Evolutionary conservation across 2,329 filamentous ascomycete genomes (phyloP).

Genomic region (Xenoacremonium recifei): DNA sequence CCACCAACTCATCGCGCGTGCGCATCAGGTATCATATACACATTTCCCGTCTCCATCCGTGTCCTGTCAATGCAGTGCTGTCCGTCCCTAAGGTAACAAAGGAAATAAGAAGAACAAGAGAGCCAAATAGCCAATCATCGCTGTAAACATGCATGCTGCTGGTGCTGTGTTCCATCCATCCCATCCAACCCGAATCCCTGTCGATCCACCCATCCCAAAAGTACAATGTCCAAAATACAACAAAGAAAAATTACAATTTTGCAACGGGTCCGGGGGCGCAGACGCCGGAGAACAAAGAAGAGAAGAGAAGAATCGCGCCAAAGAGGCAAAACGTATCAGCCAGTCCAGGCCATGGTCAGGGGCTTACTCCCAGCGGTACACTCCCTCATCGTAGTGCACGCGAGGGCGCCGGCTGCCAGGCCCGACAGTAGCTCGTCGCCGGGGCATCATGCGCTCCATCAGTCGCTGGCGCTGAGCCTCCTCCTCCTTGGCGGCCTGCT

Average conservation of each 20-base stretch:
- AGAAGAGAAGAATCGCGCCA: too few species aligned
- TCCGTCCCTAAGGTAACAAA: too few species aligned
- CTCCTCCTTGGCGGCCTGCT: slow-evolving; percentile 32
- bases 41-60: not conserved
- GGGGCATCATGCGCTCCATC: slow-evolving; percentile 39
- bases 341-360: too few species aligned
- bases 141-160: not conserved
- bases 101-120: too few species aligned
- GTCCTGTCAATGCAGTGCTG: not conserved
- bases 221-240: not conserved
- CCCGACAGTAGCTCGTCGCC: slow-evolving; percentile 35
- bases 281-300: too few species aligned
- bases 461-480: slow-evolving; percentile 40
- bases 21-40: not conserved
- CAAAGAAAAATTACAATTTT: not conserved
- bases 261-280: too few species aligned
- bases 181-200: not conserved
- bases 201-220: not conserved
- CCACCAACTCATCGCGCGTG: not conserved
- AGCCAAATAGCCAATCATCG: not conserved
- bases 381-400: slow-evolving; percentile 36
- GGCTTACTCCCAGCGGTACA: slow-evolving; percentile 40
- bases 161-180: not conserved
- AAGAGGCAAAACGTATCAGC: too few species aligned
- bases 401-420: slow-evolving; percentile 34